A percentile compares a stretch with the other conserved stretches of the same genome.
Conservation (phyloP, 306 rosid species). For the Malus sieversii region DNA sequence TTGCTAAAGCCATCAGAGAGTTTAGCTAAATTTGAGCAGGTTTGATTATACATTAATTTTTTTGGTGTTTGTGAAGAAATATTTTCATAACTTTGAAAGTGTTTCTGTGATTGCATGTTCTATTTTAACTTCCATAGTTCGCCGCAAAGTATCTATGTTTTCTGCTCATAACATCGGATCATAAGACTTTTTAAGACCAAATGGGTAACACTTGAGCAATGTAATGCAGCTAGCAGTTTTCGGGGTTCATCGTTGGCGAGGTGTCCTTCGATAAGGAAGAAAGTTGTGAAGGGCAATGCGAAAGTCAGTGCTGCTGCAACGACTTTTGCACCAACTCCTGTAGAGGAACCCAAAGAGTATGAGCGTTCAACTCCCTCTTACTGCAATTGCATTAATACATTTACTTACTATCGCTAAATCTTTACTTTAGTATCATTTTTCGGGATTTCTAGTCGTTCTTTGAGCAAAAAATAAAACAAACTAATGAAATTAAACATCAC, state of each 20-base stretch:
- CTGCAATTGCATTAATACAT: not conserved
- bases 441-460: not conserved
- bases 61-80: too few relatives aligned
- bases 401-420: not conserved
- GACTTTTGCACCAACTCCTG: conserved; percentile 39
- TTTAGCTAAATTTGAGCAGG: too few relatives aligned
- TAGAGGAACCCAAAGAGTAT: conserved; percentile 61
- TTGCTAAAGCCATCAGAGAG: not conserved
- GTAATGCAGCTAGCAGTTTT: conserved; percentile 49
- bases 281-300: conserved; percentile 29
- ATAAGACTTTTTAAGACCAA: not conserved
- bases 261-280: conserved; percentile 26
- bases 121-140: not conserved
- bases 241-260: conserved; percentile 38
- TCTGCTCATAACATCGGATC: not conserved
- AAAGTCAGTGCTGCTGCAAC: conserved; percentile 48
- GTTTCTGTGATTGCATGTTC: not conserved
- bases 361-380: conserved; percentile 7
- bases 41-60: too few relatives aligned
- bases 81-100: too few relatives aligned
- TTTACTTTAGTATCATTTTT: not conserved
- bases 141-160: not conserved
- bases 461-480: not conserved
- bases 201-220: conserved; percentile 4
- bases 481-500: not conserved